Percentiles rank a stretch among this genome's conserved stretches.
These are phyloP conservation scores for Poteriospumella lacustris DNA, from an alignment of 108 stramenopile species.

Conservation along the genomic window DNA sequence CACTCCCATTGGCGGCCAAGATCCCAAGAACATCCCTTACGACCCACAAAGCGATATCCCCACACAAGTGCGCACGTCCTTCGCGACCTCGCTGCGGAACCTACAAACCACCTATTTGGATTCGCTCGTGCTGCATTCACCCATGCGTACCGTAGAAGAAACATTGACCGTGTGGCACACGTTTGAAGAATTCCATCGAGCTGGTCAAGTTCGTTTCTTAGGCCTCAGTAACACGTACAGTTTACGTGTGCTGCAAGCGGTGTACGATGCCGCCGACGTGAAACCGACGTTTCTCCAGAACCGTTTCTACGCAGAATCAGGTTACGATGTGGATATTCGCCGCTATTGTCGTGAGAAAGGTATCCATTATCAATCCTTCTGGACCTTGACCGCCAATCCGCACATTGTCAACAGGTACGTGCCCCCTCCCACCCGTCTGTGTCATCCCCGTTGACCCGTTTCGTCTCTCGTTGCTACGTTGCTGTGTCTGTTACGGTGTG, in stretches of 20 bases:
- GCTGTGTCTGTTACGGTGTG: too few species aligned
- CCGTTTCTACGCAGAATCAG: slow-evolving; percentile 66
- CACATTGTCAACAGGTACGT: slow-evolving; percentile 49
- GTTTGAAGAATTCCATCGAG: slow-evolving; percentile 64
- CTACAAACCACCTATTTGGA: slow-evolving; percentile 72
- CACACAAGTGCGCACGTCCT: slow-evolving; percentile 61
- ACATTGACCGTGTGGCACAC: slow-evolving; percentile 64
- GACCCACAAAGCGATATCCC: slow-evolving; percentile 51
- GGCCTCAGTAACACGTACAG: slow-evolving; percentile 70
- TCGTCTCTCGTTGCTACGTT: too few species aligned
- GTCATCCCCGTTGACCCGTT: too few species aligned
- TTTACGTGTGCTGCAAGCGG: slow-evolving; percentile 23
- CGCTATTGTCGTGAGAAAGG: slow-evolving; percentile 63
- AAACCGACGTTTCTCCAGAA: slow-evolving; percentile 78
- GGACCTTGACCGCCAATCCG: slow-evolving; percentile 65
- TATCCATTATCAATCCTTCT: slow-evolving; percentile 75
- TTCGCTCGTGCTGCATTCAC: slow-evolving; percentile 64
- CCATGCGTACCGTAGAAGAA: slow-evolving; percentile 45
- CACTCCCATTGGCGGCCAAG: slow-evolving; percentile 69
- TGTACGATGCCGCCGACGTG: slow-evolving; percentile 59
- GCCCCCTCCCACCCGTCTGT: too few species aligned
- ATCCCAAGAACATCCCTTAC: slow-evolving; percentile 72
- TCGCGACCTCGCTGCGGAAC: slow-evolving; percentile 62
- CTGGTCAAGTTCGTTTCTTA: slow-evolving; percentile 57
- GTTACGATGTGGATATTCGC: slow-evolving; percentile 70